phyloP scores from a whole-genome alignment of 257 asterid genomes.

The Salvia miltiorrhiza region DNA sequence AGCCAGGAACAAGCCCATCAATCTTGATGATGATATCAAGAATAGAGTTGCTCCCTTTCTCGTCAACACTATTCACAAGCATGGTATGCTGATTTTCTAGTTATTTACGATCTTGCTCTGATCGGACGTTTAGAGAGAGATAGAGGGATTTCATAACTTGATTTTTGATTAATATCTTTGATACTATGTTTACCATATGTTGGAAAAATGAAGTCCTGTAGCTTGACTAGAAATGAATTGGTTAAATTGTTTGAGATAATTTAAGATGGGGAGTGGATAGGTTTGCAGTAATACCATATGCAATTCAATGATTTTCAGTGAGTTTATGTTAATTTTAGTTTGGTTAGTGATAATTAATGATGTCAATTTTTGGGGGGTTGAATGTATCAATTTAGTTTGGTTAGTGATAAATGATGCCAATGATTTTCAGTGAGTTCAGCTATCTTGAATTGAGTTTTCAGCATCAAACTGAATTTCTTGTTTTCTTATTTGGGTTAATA shows the following conservation, averaged over 20 bases:
- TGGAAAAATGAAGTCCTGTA: neutral
- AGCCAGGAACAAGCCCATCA: conserved; percentile 35
- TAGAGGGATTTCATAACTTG: too few species aligned
- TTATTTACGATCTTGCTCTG: neutral
- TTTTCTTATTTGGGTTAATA: neutral
- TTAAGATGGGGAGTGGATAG: neutral
- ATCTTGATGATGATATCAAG: conserved; percentile 35
- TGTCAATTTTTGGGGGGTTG: neutral
- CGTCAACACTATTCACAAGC: conserved; percentile 17
- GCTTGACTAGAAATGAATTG: neutral
- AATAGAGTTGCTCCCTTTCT: conserved; percentile 20
- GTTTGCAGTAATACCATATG: neutral
- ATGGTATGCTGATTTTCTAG: conserved; percentile 29
- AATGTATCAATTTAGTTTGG: too few species aligned
- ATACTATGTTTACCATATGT: neutral
- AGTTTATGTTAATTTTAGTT: too few species aligned
- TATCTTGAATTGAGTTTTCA: neutral
- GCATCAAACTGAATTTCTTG: neutral
- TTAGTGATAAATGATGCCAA: too few species aligned
- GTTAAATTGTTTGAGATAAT: neutral
- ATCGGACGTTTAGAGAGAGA: neutral
- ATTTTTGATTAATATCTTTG: neutral
- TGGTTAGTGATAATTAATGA: neutral
- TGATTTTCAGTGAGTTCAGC: neutral
- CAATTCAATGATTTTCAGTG: neutral